These are phyloP conservation scores for Kingdonia uniflora DNA, from an alignment of 164 flowering plant species.

Conservation along the genomic window DNA sequence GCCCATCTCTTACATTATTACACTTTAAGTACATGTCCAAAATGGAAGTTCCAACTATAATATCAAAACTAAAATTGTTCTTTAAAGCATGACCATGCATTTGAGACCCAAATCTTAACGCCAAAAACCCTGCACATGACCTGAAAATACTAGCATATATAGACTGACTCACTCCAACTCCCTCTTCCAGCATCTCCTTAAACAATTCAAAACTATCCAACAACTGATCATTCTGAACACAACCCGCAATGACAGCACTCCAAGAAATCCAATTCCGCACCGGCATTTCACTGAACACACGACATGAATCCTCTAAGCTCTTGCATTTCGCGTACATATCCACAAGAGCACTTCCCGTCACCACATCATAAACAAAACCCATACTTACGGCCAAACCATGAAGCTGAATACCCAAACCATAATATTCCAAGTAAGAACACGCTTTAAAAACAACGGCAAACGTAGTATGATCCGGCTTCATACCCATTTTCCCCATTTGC, in stretches of 20 bases:
- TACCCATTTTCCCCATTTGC: neutral
- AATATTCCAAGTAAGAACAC: neutral
- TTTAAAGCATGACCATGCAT: conserved; percentile 6
- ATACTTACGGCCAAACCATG: neutral
- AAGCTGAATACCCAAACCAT: conserved; percentile 4
- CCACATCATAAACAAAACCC: conserved; percentile 5
- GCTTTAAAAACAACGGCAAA: conserved; percentile 4
- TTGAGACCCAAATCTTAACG: conserved; percentile 3
- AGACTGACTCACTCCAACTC: conserved; percentile 1
- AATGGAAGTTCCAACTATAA: conserved; percentile 4
- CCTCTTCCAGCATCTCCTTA: conserved; percentile 3
- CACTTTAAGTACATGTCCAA: conserved; percentile 7
- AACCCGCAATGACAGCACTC: conserved; percentile 1
- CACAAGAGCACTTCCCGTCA: conserved; percentile 3
- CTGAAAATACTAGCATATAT: conserved; percentile 6
- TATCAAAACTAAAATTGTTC: neutral
- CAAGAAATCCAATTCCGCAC: neutral
- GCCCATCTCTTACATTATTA: neutral
- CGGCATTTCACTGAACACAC: conserved; percentile 1
- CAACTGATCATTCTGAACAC: conserved; percentile 4
- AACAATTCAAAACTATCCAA: neutral
- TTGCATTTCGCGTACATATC: conserved; percentile 3
- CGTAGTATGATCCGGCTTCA: neutral
- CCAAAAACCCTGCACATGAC: conserved; percentile 1
- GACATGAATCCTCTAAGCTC: neutral